Evolutionary conservation across 768 basidiomycete genomes (phyloP), one percentile per base, ranked within the genome.

Genomic region (Trametes meyenii): DNA sequence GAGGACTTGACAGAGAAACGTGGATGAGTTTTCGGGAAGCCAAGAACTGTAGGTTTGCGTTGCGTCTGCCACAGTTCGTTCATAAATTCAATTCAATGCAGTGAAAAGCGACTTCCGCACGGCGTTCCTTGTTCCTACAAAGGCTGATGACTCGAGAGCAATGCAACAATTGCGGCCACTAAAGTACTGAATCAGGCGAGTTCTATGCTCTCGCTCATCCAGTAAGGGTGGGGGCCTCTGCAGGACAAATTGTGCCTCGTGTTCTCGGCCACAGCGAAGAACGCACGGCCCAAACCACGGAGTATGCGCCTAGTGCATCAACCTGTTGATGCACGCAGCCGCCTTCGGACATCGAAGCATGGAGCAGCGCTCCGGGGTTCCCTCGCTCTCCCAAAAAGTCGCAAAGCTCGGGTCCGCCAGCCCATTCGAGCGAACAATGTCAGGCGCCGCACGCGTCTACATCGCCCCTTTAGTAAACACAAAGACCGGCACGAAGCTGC

Each of bases 401-500:
- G 11, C 35, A 33, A 35, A 19, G 2, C 57, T 50, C 57, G 57
- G 57, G 35, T 4, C 57, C 57, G 57, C 39, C 40, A 40, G 40
- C 17, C 57, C 50, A 13, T 40, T 26, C 38, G 23, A 21, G 42
- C 36, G 57, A 26, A 58, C 57, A 50, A 58, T 58, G 57, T 51
- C 49, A n/a, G 29, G n/a, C 21, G 10, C 29, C 23, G 49, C 23
- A 42, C 40, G 57, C 57, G 49, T 35, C 57, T 44, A 19, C 23
- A 8, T 19, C 13, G 14, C 40, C 29, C 35, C 13, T 43, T 43
- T 44, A 49, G 57, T 50, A 50, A 21, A 40, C 44, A 13, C 57
- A 58, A 58, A 58, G 49, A 29, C 48, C 49, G 39, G 48, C 49
- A 38, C 29, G 57, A 58, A 58, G 57, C 26, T 50, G 57, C 42